Conservation (phyloP, 2,329 filamentous ascomycete genomes). For the Diaporthe destruens region DNA sequence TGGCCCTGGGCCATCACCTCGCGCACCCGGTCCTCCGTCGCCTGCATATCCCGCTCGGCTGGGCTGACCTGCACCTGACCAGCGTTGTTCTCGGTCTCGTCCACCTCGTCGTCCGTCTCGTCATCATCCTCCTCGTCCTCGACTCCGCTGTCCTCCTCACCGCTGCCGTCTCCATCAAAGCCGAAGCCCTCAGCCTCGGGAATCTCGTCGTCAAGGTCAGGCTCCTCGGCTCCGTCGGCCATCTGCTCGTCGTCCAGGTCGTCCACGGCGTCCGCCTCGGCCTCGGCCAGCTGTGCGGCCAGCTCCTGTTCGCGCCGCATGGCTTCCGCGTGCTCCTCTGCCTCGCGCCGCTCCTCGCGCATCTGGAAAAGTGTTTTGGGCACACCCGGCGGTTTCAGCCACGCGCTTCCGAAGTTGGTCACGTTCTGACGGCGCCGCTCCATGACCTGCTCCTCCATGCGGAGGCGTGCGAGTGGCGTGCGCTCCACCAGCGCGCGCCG, state of each 20-base stretch:
- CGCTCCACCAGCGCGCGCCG: slow-evolving; percentile 57
- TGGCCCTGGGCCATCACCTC: slow-evolving; percentile 68
- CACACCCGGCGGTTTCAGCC: slow-evolving; percentile 91
- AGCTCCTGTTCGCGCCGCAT: slow-evolving; percentile 77
- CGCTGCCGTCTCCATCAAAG: slow-evolving; percentile 59
- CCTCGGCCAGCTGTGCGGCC: slow-evolving; percentile 80
- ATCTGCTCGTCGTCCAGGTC: slow-evolving; percentile 52
- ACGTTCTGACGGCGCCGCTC: slow-evolving; percentile 84
- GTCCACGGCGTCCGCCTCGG: slow-evolving; percentile 62
- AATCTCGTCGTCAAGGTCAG: slow-evolving; percentile 80
- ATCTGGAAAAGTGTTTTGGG: slow-evolving; percentile 90
- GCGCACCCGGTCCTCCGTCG: slow-evolving; percentile 72
- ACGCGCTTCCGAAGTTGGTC: slow-evolving; percentile 86
- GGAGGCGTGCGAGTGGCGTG: slow-evolving; percentile 76
- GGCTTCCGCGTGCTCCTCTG: slow-evolving; percentile 85
- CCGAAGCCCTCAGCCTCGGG: slow-evolving; percentile 74
- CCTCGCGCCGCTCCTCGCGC: slow-evolving; percentile 89
- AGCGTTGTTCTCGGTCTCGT: slow-evolving; percentile 47
- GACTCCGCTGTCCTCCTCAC: slow-evolving; percentile 57
- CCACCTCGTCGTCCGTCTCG: slow-evolving; percentile 54
- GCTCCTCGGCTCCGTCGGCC: slow-evolving; percentile 58
- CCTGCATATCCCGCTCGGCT: slow-evolving; percentile 58
- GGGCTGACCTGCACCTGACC: slow-evolving; percentile 48
- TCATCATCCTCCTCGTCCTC: slow-evolving; percentile 58
- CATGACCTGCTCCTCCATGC: slow-evolving; percentile 81